These are phyloP conservation scores for Aureobasidium sp. DNA, from an alignment of 2,329 filamentous ascomycete species.

Conservation along the genomic window DNA sequence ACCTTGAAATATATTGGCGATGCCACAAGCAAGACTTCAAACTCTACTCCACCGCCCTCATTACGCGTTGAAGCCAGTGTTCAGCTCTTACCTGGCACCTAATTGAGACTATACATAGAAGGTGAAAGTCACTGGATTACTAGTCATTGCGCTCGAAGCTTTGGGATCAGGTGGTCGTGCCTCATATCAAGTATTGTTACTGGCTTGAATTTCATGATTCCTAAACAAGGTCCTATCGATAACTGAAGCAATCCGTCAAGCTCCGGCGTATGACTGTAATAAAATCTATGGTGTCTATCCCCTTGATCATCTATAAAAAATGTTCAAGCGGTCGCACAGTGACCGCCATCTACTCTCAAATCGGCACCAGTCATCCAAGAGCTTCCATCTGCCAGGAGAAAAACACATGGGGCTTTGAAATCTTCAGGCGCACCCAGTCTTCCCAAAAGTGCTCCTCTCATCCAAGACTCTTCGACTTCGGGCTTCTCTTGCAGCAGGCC, in stretches of 20 bases:
- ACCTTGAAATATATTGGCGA: not conserved
- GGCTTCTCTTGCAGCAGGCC: constrained; percentile 33
- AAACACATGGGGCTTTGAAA: constrained; percentile 57
- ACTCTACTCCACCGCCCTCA: not conserved
- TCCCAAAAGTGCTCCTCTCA: constrained; percentile 45
- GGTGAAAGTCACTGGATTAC: not conserved
- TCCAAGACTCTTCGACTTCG: constrained; percentile 44
- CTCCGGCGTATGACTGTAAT: not conserved
- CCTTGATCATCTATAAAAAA: not conserved
- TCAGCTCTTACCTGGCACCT: not conserved
- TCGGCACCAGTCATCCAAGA: constrained; percentile 64
- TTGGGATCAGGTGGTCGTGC: not conserved
- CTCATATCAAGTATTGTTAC: not conserved
- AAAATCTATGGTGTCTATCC: not conserved
- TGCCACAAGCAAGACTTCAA: not conserved
- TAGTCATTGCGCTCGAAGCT: not conserved
- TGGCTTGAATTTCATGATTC: not conserved
- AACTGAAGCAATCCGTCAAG: not conserved
- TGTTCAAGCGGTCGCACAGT: constrained; percentile 36
- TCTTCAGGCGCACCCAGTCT: constrained; percentile 48
- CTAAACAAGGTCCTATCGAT: no score
- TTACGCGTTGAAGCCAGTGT: not conserved
- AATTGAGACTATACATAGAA: not conserved
- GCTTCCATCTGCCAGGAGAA: constrained; percentile 57
- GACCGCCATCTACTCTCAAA: constrained; percentile 63